Conservation (phyloP, 768 basidiomycete genomes). For the Auriculariales sp. region DNA sequence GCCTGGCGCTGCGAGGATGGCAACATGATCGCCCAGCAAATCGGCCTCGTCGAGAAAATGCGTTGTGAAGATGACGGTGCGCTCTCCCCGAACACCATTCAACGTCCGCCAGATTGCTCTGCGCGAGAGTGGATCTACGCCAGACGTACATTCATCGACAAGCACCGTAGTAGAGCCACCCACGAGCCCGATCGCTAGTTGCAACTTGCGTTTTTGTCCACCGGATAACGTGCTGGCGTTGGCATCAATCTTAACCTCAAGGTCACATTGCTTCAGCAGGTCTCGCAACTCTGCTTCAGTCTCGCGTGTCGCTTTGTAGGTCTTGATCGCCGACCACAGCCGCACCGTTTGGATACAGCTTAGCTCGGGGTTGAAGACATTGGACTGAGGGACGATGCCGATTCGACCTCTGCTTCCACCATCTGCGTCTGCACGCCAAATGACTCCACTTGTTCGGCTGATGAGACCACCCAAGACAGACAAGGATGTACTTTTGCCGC, state of each 20-base stretch:
- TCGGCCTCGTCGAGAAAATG: constrained; percentile 77
- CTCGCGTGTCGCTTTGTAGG: constrained; percentile 22
- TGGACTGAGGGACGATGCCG: constrained; percentile 73
- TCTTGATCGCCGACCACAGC: constrained; percentile 62
- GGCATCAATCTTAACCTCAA: constrained; percentile 51
- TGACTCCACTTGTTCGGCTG: constrained; percentile 44
- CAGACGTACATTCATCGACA: constrained; percentile 34
- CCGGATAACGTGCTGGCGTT: constrained; percentile 57
- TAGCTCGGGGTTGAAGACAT: constrained; percentile 66
- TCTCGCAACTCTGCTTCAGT: constrained; percentile 46
- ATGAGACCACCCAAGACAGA: constrained; percentile 52
- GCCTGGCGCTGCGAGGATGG: constrained; percentile 61
- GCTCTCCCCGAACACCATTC: constrained; percentile 46
- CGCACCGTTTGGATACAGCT: constrained; percentile 58
- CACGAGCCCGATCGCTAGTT: constrained; percentile 66
- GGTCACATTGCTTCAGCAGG: constrained; percentile 55
- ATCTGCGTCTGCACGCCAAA: constrained; percentile 13
- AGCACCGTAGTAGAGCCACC: constrained; percentile 45
- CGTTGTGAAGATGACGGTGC: constrained; percentile 65
- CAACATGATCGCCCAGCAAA: constrained; percentile 60
- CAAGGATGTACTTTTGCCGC: constrained; percentile 63
- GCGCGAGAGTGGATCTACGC: constrained; percentile 68
- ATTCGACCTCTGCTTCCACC: constrained; percentile 34
- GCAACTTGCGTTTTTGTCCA: constrained; percentile 72
- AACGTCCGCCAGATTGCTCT: constrained; percentile 66